Evolutionary conservation across 176 grass and related monocot genomes (phyloP).

Genomic region (Zea luxurians): DNA sequence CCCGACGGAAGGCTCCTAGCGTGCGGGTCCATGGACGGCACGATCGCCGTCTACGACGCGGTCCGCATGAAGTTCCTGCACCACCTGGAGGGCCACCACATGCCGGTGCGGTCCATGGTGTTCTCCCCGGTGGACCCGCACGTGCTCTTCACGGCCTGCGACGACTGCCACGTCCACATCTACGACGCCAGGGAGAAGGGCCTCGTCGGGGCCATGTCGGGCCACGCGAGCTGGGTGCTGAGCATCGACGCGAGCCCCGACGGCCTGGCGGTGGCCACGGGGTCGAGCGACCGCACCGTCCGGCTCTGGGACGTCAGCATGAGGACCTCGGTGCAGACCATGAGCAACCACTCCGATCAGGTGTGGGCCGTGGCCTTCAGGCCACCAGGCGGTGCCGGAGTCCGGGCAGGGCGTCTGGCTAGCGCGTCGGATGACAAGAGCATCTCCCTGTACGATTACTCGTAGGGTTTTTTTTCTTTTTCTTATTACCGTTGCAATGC

Average conservation of each 20-base stretch:
- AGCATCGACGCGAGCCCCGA: constrained; percentile 77
- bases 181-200: constrained; percentile 81
- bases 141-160: constrained; percentile 75
- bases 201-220: constrained; percentile 80
- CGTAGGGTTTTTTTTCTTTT: constrained; percentile 24
- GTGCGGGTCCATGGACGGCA: constrained; percentile 84
- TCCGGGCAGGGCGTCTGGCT: constrained; percentile 66
- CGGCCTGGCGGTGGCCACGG: constrained; percentile 65
- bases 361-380: constrained; percentile 82
- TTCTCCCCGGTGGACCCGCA: constrained; percentile 86
- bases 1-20: constrained; percentile 77
- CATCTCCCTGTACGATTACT: constrained; percentile 90
- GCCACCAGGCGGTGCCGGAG: constrained; percentile 59
- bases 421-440: constrained; percentile 84
- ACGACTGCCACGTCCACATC: constrained; percentile 86
- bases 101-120: constrained; percentile 82
- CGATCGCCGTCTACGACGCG: constrained; percentile 64
- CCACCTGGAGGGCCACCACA: constrained; percentile 85
- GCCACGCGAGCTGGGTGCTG: constrained; percentile 80
- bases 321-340: constrained; percentile 74
- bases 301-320: constrained; percentile 83
- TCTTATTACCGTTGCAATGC: too few species aligned
- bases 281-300: constrained; percentile 77
- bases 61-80: constrained; percentile 82
- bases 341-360: constrained; percentile 89